These are phyloP conservation scores for Nelumbo lutea DNA, from an alignment of 164 flowering plant species.

Conservation along the genomic window DNA sequence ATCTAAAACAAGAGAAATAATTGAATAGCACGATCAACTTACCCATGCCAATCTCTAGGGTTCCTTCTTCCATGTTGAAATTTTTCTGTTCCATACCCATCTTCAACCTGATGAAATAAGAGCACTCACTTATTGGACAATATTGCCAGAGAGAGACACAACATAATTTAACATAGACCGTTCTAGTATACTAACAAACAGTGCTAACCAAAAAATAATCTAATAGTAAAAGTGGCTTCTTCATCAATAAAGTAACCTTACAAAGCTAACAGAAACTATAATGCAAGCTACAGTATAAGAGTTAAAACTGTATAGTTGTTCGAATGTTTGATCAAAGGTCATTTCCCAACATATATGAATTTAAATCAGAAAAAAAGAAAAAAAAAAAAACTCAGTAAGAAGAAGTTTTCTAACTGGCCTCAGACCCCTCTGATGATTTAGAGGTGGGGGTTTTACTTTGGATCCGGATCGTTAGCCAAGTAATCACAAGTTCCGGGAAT, in stretches of 20 bases:
- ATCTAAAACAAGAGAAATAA: not conserved
- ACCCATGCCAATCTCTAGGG: slow-evolving; percentile 75
- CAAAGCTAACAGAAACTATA: not conserved
- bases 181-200: not conserved
- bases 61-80: slow-evolving; percentile 52
- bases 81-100: slow-evolving; percentile 34
- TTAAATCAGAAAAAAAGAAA: not conserved
- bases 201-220: too few species aligned
- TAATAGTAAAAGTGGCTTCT: too few species aligned
- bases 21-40: slow-evolving; percentile 9
- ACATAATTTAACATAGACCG: not conserved
- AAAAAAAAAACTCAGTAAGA: not conserved
- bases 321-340: not conserved
- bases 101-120: slow-evolving; percentile 9
- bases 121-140: not conserved
- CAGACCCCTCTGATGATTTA: too few species aligned
- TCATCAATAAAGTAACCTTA: not conserved
- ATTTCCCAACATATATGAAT: not conserved
- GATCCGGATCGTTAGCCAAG: not conserved
- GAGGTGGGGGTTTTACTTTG: not conserved
- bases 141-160: not conserved
- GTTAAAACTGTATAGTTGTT: not conserved
- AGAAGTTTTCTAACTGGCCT: too few species aligned
- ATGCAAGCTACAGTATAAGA: not conserved
- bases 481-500: not conserved